Base-by-base conservation (phyloP, 352 stramenopile species). In the Pythium myriotylum region DNA sequence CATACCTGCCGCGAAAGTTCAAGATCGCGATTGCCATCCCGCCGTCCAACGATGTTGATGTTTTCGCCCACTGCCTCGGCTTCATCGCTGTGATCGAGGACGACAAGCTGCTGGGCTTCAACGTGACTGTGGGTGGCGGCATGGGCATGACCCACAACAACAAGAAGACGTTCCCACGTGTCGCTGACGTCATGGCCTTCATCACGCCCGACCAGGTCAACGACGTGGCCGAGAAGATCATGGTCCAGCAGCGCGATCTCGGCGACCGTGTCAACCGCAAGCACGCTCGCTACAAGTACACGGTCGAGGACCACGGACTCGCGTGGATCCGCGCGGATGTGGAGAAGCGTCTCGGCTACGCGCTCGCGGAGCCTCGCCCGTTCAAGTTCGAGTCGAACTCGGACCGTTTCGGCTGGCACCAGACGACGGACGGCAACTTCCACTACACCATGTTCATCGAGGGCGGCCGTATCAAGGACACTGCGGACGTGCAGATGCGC, bases 71-170 rank as follows among this genome's bases (percentile, higher is more conserved):
- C 70, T 97, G 98, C 68, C 89, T 99, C 54, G 96, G 96, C 23
- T 86, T 95, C 62, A 96, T 99, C 35, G 89, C 89, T 27, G 94
- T 99, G n/a, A 88, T 96, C 24, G 72, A 96, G 55, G 70, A 89
- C 58, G 83, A 89, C 66, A 79, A 87, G 64, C 74, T 95, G 14
- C 41, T 89, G 16, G 96, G 96, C 23, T 99, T 99, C 79, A 99
- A 99, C 77, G 82, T 99, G 22, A 95, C 88, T 33, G 96, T 99
- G 8, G 97, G 97, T 41, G 97, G 97, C 50, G 97, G 97, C 50
- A 98, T 99, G 94, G 97, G 97, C 47, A 97, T 97, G 54, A 99
- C 95, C 16, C 96, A 99, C 83, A 98, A 97, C 76, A 99, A 99
- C 84, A 90, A 91, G 32, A 97, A 91, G 67, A 99, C 97, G 33